These are phyloP conservation scores for Kwoniella bestiolae DNA, from an alignment of 768 basidiomycete species.

Conservation along the genomic window DNA sequence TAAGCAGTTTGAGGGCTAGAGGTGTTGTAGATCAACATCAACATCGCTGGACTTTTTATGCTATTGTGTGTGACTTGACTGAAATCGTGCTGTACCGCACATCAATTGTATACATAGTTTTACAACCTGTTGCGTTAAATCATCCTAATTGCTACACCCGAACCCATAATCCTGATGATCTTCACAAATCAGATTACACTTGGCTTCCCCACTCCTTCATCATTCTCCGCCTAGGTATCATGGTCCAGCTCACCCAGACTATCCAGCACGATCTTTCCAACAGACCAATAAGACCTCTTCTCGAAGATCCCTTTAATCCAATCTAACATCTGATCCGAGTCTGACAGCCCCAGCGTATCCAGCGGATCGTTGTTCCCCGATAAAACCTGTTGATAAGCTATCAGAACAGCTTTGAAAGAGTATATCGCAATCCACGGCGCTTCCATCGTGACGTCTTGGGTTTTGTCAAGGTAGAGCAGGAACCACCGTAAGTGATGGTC, in stretches of 20 bases:
- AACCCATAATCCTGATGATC: too few relatives aligned
- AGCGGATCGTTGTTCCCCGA: neutral
- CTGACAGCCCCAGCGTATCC: constrained; percentile 1
- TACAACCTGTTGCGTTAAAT: too few relatives aligned
- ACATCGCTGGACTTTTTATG: too few relatives aligned
- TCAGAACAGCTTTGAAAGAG: constrained; percentile 37
- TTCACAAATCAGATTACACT: too few relatives aligned
- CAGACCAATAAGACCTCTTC: constrained; percentile 21
- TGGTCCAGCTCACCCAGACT: constrained; percentile 26
- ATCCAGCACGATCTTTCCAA: constrained; percentile 26
- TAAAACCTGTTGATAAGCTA: constrained; percentile 36
- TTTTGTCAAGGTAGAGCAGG: constrained; percentile 33
- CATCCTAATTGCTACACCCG: too few relatives aligned
- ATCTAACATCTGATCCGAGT: constrained; percentile 9
- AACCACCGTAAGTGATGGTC: constrained; percentile 36
- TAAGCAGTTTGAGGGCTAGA: too few relatives aligned
- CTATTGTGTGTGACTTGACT: too few relatives aligned
- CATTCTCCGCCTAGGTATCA: neutral
- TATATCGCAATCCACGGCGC: constrained; percentile 42
- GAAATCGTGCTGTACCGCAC: too few relatives aligned
- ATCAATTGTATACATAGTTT: too few relatives aligned
- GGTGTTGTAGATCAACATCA: too few relatives aligned
- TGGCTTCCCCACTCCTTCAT: too few relatives aligned
- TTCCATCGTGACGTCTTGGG: constrained; percentile 13
- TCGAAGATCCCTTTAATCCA: constrained; percentile 34